These are phyloP conservation scores for Sarocladium brachiariae DNA, from an alignment of 2,329 filamentous ascomycete genomes.

Conservation along the genomic window DNA sequence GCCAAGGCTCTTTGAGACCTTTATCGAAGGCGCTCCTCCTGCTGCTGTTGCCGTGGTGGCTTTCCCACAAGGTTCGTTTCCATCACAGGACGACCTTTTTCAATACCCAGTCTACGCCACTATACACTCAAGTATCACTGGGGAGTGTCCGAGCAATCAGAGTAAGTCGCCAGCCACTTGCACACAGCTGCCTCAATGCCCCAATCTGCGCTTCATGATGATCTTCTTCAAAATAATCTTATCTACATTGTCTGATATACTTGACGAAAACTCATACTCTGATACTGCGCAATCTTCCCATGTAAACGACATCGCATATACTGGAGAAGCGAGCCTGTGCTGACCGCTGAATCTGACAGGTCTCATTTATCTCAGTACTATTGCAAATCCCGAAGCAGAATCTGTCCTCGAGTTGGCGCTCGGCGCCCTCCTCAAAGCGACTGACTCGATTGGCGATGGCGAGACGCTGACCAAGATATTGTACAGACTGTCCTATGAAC, in stretches of 20 bases:
- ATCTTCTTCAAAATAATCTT: slow-evolving; percentile 76
- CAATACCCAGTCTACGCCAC: slow-evolving; percentile 50
- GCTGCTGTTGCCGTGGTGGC: slow-evolving; percentile 69
- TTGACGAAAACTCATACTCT: slow-evolving; percentile 78
- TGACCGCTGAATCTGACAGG: slow-evolving; percentile 17
- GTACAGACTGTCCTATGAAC: slow-evolving; percentile 51
- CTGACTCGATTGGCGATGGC: slow-evolving; percentile 16
- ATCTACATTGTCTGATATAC: slow-evolving; percentile 99
- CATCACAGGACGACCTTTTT: slow-evolving; percentile 25
- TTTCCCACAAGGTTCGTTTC: slow-evolving; percentile 49
- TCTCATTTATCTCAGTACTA: slow-evolving; percentile 30
- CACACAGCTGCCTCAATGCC: slow-evolving; percentile 12
- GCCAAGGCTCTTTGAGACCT: slow-evolving; percentile 57
- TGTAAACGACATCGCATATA: neutral
- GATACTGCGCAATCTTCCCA: slow-evolving; percentile 31
- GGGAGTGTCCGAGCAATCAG: slow-evolving; percentile 83
- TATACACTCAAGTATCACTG: slow-evolving; percentile 82
- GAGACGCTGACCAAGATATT: slow-evolving; percentile 28
- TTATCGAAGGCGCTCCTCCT: slow-evolving; percentile 66
- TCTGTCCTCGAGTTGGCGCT: slow-evolving; percentile 33
- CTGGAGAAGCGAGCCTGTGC: neutral
- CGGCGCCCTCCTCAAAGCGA: slow-evolving; percentile 30
- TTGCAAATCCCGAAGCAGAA: slow-evolving; percentile 27
- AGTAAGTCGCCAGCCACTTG: slow-evolving; percentile 56
- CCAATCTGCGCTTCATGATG: slow-evolving; percentile 58